phyloP scores from a whole-genome alignment of 345 rosid species.

The Aegle marmelos region DNA sequence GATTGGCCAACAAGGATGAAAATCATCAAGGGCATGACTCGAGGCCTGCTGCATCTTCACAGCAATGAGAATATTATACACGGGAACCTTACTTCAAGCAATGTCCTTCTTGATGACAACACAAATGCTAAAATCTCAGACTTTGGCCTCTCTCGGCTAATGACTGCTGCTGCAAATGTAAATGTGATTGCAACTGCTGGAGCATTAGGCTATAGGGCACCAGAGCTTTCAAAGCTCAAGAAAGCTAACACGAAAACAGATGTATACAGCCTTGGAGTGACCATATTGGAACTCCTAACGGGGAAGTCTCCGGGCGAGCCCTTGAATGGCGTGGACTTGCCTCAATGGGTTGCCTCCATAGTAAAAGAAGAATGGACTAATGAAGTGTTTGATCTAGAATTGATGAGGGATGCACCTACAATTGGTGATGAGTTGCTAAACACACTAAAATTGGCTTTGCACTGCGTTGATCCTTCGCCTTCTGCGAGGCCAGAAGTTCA shows the following conservation, averaged over 20 bases:
- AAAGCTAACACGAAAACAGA: conserved; percentile 77
- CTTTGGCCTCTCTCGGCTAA: conserved; percentile 69
- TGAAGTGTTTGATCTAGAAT: conserved; percentile 84
- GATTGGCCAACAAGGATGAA: conserved; percentile 81
- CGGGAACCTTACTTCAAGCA: conserved; percentile 84
- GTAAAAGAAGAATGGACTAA: conserved; percentile 96
- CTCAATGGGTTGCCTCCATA: conserved; percentile 93
- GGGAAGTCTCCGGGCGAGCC: conserved; percentile 89
- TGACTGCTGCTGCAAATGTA: conserved; percentile 71
- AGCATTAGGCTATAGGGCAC: conserved; percentile 84
- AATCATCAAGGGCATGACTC: conserved; percentile 58
- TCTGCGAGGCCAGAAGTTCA: conserved; percentile 75
- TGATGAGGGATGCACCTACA: conserved; percentile 63
- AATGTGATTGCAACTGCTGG: conserved; percentile 82
- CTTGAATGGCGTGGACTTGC: conserved; percentile 77
- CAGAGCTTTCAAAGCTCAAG: conserved; percentile 89
- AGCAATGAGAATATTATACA: conserved; percentile 67
- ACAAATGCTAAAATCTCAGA: conserved; percentile 61
- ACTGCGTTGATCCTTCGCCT: conserved; percentile 91
- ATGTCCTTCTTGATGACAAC: conserved; percentile 60
- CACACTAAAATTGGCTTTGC: conserved; percentile 77
- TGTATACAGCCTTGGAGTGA: conserved; percentile 84
- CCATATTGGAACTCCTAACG: conserved; percentile 77
- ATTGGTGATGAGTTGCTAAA: conserved; percentile 82
- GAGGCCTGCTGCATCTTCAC: conserved; percentile 73